Evolutionary conservation across 768 basidiomycete genomes (phyloP), one percentile per base, ranked within the genome.

Genomic region (Suillus variegatus): DNA sequence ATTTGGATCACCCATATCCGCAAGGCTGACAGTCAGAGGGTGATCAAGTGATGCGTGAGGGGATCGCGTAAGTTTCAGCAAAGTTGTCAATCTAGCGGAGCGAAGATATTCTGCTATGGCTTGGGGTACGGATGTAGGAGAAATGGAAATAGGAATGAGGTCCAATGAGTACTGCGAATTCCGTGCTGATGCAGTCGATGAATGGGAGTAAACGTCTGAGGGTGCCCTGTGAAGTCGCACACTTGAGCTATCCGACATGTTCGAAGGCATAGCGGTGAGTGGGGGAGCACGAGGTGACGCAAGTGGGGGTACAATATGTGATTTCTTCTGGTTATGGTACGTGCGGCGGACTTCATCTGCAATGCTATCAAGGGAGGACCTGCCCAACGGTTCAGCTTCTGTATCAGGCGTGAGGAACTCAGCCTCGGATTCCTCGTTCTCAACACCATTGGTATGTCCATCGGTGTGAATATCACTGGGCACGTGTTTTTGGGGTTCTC

Each of bases 351-450:
- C 87, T 81, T 95, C 94, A 70, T 92, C 88, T 25, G 93, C 91
- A 35, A 95, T 88, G 66, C 92, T 94, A 75, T 95, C 94, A 67
- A 94, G 86, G 20, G 93, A 94, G 25, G 94, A 94, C n/a, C 91
- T 86, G 47, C 90, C 88, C 60, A 92, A 68, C 56, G 89, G 71
- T 54, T 91, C 90, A 2, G 81, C 79, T 66, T 90, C 90, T 65
- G 89, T 88, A 62, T 85, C 83, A 46, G 80, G 78, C 47, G 82
- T 74, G 54, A 83, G 70, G 9, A 82, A 79, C 68, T 86, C 87
- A 40, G 84, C 82, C 51, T 78, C 78, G 9, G 77, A 75, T 73
- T 88, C 87, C 2, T 79, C 78, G 69, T 86, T 85, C 74, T 87
- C 87, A 52, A 81, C 80, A 25, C 83, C 74, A 13, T 79, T 81